These are phyloP conservation scores for Brachypodium distachyon DNA, from an alignment of 202 grass and related monocot genomes.

Conservation along the genomic window DNA sequence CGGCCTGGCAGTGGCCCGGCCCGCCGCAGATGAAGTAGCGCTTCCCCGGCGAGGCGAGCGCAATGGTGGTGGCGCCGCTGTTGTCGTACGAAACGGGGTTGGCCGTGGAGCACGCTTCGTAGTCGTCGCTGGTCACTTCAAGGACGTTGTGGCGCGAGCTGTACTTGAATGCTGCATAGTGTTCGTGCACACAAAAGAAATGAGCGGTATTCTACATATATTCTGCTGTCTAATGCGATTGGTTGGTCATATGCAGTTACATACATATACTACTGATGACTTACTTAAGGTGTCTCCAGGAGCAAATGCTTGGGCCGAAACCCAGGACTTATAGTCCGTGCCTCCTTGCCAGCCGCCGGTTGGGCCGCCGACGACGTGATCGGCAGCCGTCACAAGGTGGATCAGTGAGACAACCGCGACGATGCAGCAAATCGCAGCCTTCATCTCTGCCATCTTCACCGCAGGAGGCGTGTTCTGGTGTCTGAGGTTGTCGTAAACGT, in stretches of 20 bases:
- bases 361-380: constrained; percentile 48
- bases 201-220: no score
- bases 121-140: constrained; percentile 47
- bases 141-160: constrained; percentile 50
- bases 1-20: constrained; percentile 51
- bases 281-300: constrained; percentile 66
- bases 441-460: constrained; percentile 20
- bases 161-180: constrained; percentile 57
- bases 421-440: constrained; percentile 7
- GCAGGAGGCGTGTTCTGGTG: not conserved
- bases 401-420: not conserved
- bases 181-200: not conserved
- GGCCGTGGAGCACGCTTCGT: constrained; percentile 43
- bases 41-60: constrained; percentile 50
- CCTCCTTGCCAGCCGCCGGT: constrained; percentile 55
- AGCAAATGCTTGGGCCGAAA: constrained; percentile 17
- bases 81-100: constrained; percentile 40
- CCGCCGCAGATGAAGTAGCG: constrained; percentile 75
- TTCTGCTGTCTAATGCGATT: no score
- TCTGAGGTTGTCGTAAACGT: not conserved
- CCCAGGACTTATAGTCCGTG: constrained; percentile 53
- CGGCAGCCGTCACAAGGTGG: constrained; percentile 14
- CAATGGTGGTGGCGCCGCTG: constrained; percentile 48
- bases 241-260: no score
- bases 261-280: not conserved